These are phyloP conservation scores for Ogataea nitratoaversa DNA, from an alignment of 805 yeast genomes.

Conservation along the genomic window DNA sequence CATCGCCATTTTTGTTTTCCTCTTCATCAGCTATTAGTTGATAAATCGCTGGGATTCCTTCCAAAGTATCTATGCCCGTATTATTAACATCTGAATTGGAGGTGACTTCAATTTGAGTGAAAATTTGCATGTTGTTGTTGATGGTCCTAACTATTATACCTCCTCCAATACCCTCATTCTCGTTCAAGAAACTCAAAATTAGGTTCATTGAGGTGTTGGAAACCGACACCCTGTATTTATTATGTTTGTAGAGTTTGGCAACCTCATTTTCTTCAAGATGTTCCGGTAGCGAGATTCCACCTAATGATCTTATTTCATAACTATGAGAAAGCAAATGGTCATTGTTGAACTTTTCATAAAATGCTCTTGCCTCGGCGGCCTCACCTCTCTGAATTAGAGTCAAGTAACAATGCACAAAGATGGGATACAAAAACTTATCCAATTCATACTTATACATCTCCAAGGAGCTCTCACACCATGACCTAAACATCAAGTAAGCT, in stretches of 20 bases:
- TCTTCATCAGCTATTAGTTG: conserved; percentile 30
- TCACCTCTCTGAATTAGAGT: conserved; percentile 68
- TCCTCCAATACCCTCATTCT: conserved; percentile 90
- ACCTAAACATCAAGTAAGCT: conserved; percentile 74
- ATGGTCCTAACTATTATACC: conserved; percentile 78
- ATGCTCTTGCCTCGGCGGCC: conserved; percentile 59
- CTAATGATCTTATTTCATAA: conserved; percentile 65
- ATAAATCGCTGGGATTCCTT: conserved; percentile 46
- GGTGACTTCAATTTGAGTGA: conserved; percentile 35
- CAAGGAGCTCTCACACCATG: conserved; percentile 88
- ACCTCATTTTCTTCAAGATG: conserved; percentile 80
- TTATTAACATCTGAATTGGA: conserved; percentile 47
- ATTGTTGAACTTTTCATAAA: conserved; percentile 66
- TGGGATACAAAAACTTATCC: conserved; percentile 78
- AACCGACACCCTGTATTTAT: conserved; percentile 70
- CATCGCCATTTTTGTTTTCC: conserved; percentile 10
- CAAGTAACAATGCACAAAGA: conserved; percentile 85
- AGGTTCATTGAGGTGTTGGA: conserved; percentile 83
- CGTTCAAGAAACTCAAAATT: conserved; percentile 81
- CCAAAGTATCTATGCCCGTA: conserved; percentile 34
- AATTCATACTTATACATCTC: conserved; percentile 90
- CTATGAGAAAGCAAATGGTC: conserved; percentile 79
- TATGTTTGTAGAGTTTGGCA: conserved; percentile 68
- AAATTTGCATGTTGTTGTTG: conserved; percentile 71
- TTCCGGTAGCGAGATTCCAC: conserved; percentile 71